Conservation (phyloP, 257 asterid genomes). For the Orobanche coerulescens region DNA sequence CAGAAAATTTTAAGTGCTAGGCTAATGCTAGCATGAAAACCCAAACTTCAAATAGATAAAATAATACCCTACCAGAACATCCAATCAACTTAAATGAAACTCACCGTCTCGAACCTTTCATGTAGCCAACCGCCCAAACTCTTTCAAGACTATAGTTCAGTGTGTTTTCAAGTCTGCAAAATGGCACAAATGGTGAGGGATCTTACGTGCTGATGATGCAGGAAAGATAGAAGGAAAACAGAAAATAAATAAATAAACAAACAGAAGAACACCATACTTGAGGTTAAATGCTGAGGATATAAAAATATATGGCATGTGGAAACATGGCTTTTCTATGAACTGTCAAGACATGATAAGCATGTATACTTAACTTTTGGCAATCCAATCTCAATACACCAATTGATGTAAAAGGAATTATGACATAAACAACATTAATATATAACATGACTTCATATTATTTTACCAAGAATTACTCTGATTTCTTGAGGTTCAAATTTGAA, state of each 20-base stretch:
- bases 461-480: constrained; percentile 10
- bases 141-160: constrained; percentile 96
- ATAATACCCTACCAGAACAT: constrained; percentile 7
- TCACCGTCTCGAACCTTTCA: constrained; percentile 92
- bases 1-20: neutral
- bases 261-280: neutral
- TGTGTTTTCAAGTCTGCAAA: constrained; percentile 93
- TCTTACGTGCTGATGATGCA: constrained; percentile 6
- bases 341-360: neutral
- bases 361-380: neutral
- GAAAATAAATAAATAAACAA: neutral
- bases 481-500: neutral
- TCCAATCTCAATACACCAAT: constrained; percentile 1
- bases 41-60: neutral
- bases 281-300: neutral
- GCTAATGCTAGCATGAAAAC: neutral
- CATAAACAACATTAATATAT: neutral
- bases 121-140: constrained; percentile 97
- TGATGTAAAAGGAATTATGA: constrained; percentile 7
- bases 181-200: constrained; percentile 20
- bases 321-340: neutral
- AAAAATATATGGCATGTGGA: neutral
- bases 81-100: constrained; percentile 20
- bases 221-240: neutral
- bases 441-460: neutral